A percentile compares a stretch with the other conserved stretches of the same genome.
Conservation (phyloP, 805 yeast species). For the Suhomyces sp. region DNA sequence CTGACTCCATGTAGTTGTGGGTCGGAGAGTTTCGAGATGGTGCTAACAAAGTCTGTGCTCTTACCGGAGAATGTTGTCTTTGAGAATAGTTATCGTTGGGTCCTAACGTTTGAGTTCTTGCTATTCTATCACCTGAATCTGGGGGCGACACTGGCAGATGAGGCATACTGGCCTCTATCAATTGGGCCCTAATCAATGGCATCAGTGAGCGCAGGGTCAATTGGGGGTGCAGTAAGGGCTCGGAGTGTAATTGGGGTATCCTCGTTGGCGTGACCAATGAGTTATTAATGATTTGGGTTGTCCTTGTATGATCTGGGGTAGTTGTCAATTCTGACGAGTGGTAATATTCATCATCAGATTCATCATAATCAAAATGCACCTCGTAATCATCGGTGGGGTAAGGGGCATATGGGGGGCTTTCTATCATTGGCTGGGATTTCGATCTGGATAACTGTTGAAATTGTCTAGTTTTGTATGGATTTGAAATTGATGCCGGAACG, state of each 20-base stretch:
- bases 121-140: neutral
- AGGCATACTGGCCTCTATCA: neutral
- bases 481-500: neutral
- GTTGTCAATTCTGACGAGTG: neutral
- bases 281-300: slow-evolving; percentile 7
- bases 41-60: slow-evolving; percentile 9
- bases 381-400: slow-evolving; percentile 5
- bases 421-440: slow-evolving; percentile 3
- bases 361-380: neutral
- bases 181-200: neutral
- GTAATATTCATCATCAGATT: neutral
- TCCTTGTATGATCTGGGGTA: neutral
- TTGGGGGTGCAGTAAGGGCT: neutral
- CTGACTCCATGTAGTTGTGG: slow-evolving; percentile 14
- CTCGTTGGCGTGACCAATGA: slow-evolving; percentile 11
- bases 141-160: neutral
- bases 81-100: neutral
- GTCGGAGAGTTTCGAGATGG: slow-evolving; percentile 17
- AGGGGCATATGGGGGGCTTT: slow-evolving; percentile 4
- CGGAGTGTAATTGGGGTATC: slow-evolving; percentile 11
- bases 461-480: slow-evolving; percentile 6
- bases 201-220: slow-evolving; percentile 2
- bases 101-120: neutral
- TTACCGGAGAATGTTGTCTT: slow-evolving; percentile 6
- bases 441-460: slow-evolving; percentile 13